A percentile compares a stretch with the other conserved stretches of the same genome.
These are phyloP conservation scores for Picochlorum sp. DNA, from an alignment of 139 green algal genomes.

Conservation along the genomic window DNA sequence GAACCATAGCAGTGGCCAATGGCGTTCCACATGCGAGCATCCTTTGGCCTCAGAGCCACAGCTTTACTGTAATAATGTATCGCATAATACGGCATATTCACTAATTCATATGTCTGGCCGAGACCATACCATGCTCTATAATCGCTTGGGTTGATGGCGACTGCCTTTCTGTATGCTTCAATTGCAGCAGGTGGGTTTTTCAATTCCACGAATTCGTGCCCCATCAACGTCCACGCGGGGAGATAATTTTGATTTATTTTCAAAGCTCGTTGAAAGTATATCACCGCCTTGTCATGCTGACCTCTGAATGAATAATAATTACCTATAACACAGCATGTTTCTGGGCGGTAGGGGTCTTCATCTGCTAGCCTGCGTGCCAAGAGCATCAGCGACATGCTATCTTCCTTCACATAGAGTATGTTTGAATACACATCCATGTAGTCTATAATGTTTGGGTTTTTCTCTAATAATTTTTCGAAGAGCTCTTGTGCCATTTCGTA, in stretches of 20 bases:
- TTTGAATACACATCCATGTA: slow-evolving; percentile 93
- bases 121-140: slow-evolving; percentile 97
- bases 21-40: slow-evolving; percentile 96
- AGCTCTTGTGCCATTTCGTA: slow-evolving; percentile 79
- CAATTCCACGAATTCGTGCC: slow-evolving; percentile 96
- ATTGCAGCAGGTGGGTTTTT: slow-evolving; percentile 89
- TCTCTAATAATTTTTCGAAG: slow-evolving; percentile 73
- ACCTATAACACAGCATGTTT: slow-evolving; percentile 90
- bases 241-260: slow-evolving; percentile 77
- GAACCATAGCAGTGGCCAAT: slow-evolving; percentile 91
- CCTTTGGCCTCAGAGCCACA: slow-evolving; percentile 63
- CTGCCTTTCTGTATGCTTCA: slow-evolving; percentile 72
- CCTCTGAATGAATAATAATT: slow-evolving; percentile 96
- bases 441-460: slow-evolving; percentile 78
- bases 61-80: slow-evolving; percentile 82
- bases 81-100: slow-evolving; percentile 80
- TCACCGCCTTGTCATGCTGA: slow-evolving; percentile 54
- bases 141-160: slow-evolving; percentile 81
- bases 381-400: slow-evolving; percentile 58
- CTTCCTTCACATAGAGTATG: slow-evolving; percentile 90
- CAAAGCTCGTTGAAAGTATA: slow-evolving; percentile 87
- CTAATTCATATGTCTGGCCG: slow-evolving; percentile 96
- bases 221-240: slow-evolving; percentile 96
- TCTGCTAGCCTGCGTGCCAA: slow-evolving; percentile 68
- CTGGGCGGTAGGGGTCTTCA: slow-evolving; percentile 83